Base-by-base conservation (phyloP, 345 rosid genomes). In the Syzygium jambos region DNA sequence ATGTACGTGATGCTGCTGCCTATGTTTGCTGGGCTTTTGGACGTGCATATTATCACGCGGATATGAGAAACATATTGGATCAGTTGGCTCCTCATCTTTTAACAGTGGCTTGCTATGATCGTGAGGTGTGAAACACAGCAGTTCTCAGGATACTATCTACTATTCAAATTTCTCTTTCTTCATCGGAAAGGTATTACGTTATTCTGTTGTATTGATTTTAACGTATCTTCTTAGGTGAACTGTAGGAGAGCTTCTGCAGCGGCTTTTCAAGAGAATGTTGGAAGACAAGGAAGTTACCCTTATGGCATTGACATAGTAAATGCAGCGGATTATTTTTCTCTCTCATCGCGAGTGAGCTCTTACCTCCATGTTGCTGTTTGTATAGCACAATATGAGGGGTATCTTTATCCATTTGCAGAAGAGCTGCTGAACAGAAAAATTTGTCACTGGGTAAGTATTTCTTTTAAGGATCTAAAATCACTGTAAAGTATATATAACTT, bases 21-120 rank as follows among this genome's bases (percentile, higher is more conserved):
- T 98, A 98, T 90, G 99, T 98, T 84, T 98, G 99, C 87, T 98
- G 99, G 99, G 99, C 99, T 88, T 98, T 98, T 94, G 99, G 99
- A 25, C 98, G 99, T 83, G 97, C 99, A 85, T 98, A 98, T 93
- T 91, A 84, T 94, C 94, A 95, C 86, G 84, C 91, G n/a, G 98
- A 96, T 90, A 95, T 98, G 99, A 95, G 93, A 93, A 91, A 84
- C 86, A 92, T 98, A 84, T 88, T 98, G 93, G 96, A 96, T 88
- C 95, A 96, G 88, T 93, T 98, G 89, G 97, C 95, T 89, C 96
- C 99, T 54, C 96, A 98, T 93, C 92, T 98, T 85, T 92, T 98
- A 89, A 94, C 95, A 17, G 98, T 95, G 90, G 98, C 94, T 85
- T 96, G 94, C 93, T 98, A 93, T 90, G 99, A 98, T 88, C 98